Conservation (phyloP, 768 basidiomycete genomes). For the Imleria badia region DNA sequence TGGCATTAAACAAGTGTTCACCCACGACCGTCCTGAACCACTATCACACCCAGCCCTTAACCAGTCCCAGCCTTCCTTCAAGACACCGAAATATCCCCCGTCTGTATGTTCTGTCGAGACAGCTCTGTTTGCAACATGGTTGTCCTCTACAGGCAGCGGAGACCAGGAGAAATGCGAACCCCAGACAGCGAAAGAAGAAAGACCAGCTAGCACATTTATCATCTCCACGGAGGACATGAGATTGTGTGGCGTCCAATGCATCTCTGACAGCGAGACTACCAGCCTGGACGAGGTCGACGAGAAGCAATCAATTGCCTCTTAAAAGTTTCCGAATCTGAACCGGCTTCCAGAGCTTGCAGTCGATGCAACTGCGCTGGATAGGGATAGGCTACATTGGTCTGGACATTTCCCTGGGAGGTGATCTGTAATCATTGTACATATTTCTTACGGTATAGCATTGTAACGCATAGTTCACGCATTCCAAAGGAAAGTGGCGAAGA, state of each 20-base stretch:
- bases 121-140: slow-evolving; percentile 2
- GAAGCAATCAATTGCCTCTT: not conserved
- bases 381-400: not conserved
- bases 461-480: too few species aligned
- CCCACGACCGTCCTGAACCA: not conserved
- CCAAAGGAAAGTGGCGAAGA: too few species aligned
- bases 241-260: not conserved
- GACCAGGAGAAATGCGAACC: not conserved
- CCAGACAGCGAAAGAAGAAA: not conserved
- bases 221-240: not conserved
- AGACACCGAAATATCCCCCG: not conserved
- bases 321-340: not conserved
- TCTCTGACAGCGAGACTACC: not conserved
- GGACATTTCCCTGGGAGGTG: too few species aligned
- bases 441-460: too few species aligned
- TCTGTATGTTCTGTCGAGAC: slow-evolving; percentile 3
- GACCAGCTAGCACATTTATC: not conserved
- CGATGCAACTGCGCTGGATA: not conserved
- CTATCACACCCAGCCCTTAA: not conserved
- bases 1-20: not conserved
- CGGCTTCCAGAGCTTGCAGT: not conserved
- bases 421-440: too few species aligned
- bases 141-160: not conserved
- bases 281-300: not conserved
- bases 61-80: not conserved